Evolutionary conservation across 768 basidiomycete species (phyloP), one percentile per base, ranked within the genome.

Genomic region (Cystobasidium onofrii): DNA sequence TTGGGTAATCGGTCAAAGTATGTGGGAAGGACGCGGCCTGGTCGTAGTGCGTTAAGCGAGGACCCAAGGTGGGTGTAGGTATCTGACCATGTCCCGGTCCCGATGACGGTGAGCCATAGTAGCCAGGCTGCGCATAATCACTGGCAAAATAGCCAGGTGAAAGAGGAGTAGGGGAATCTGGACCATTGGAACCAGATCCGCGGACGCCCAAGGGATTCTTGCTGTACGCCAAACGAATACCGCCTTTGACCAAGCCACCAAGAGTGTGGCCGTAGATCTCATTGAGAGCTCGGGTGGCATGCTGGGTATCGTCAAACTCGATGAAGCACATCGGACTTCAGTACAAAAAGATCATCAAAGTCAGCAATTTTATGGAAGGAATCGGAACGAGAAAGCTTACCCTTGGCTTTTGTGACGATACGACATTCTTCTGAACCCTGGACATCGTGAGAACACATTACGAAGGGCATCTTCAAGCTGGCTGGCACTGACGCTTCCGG

Each of bases 301-400:
- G 87, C 12, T 84, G 81, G 25, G 96, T 91, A 80, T 94, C 92
- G 73, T 96, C 91, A 77, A 98, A 99, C 90, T 99, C 96, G 55
- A 98, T 93, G 81, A 98, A 98, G 81, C 96, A 98, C 94, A 98
- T 98, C 9, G 95, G 95, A 0, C 96, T 94, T 78, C 94, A 94
- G 80, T 29, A n/a, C n/a, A n/a, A n/a, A n/a, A n/a, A n/a, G n/a
- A n/a, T n/a, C n/a, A n/a, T n/a, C n/a, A n/a, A n/a, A n/a, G n/a
- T n/a, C n/a, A n/a, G 39, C 6, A 33, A 70, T 29, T 33, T 39
- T 17, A 4, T 50, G 18, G 9, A 44, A 29, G 25, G 31, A 12
- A n/a, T 57, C 13, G 12, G 50, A 31, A 20, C 23, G 2, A 33
- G 1, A 17, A 34, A 50, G 57, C 66, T 61, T 41, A 75, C 74